phyloP scores from a whole-genome alignment of 352 stramenopile genomes.

The Bremia lactucae region DNA sequence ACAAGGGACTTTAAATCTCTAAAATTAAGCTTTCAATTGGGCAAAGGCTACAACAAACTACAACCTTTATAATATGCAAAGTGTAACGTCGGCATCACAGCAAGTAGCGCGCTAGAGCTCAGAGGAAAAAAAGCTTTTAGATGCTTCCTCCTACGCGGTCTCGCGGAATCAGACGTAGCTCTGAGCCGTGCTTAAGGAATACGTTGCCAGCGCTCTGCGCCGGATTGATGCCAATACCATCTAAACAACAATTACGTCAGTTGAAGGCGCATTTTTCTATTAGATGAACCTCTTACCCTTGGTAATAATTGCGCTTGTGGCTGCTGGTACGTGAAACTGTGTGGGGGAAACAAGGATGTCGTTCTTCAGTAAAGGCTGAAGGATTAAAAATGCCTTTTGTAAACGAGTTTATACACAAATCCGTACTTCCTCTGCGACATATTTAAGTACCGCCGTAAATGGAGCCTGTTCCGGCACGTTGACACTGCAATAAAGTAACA shows the following conservation, averaged over 20 bases:
- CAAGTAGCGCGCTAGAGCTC: too few relatives aligned
- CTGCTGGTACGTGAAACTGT: conserved; percentile 68
- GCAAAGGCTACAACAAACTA: conserved; percentile 2
- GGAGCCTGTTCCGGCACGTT: conserved; percentile 74
- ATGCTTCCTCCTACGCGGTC: conserved; percentile 55
- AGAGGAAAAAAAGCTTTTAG: too few relatives aligned
- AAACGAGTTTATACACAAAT: neutral
- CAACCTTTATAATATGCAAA: conserved; percentile 5
- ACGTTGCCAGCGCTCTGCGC: conserved; percentile 75
- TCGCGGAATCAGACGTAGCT: conserved; percentile 74
- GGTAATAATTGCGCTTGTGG: conserved; percentile 83
- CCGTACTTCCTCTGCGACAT: conserved; percentile 65
- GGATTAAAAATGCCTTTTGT: neutral
- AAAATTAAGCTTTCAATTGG: neutral
- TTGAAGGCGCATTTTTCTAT: neutral
- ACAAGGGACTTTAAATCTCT: conserved; percentile 49
- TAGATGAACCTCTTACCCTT: conserved; percentile 33
- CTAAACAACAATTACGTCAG: conserved; percentile 19
- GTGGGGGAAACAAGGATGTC: too few relatives aligned
- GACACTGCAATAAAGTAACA: conserved; percentile 25
- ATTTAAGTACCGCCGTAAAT: conserved; percentile 80
- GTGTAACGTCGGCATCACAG: too few relatives aligned
- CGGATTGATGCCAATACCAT: conserved; percentile 79
- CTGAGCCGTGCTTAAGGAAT: conserved; percentile 77
- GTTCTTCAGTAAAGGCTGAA: conserved; percentile 1